phyloP scores from a whole-genome alignment of 2,329 filamentous ascomycete species.

The Achaetomium macrosporum region DNA sequence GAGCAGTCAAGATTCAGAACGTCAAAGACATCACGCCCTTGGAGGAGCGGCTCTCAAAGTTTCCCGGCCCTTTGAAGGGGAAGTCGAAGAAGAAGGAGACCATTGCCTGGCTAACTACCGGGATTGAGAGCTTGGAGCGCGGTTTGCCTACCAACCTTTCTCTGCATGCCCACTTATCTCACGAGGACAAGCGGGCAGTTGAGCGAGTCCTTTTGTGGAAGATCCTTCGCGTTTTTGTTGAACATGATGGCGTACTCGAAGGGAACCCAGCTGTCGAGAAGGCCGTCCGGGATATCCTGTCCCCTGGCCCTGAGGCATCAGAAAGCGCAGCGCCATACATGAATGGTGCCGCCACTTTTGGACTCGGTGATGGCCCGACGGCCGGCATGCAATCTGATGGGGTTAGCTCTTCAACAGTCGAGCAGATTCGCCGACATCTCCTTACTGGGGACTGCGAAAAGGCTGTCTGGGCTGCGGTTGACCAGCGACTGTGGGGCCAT shows the following conservation, averaged over 20 bases:
- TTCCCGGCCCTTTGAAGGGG: slow-evolving; percentile 81
- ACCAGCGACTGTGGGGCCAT: slow-evolving; percentile 92
- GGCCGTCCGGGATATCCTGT: slow-evolving; percentile 68
- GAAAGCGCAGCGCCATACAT: slow-evolving; percentile 25
- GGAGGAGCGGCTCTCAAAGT: slow-evolving; percentile 67
- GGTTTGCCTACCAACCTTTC: slow-evolving; percentile 44
- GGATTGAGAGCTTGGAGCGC: slow-evolving; percentile 68
- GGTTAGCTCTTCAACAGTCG: slow-evolving; percentile 62
- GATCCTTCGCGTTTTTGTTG: slow-evolving; percentile 71
- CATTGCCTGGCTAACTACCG: slow-evolving; percentile 68
- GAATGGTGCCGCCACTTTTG: slow-evolving; percentile 20
- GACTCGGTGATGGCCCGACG: slow-evolving; percentile 23
- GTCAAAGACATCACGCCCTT: slow-evolving; percentile 69
- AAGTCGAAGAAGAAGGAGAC: slow-evolving; percentile 97
- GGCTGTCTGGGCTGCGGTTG: slow-evolving; percentile 87
- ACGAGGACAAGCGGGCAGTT: slow-evolving; percentile 63
- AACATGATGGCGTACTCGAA: slow-evolving; percentile 78
- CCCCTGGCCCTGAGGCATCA: slow-evolving; percentile 45
- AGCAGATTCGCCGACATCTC: slow-evolving; percentile 66
- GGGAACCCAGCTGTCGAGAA: slow-evolving; percentile 65
- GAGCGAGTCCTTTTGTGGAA: slow-evolving; percentile 87
- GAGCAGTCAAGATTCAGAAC: slow-evolving; percentile 72
- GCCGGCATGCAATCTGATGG: slow-evolving; percentile 45
- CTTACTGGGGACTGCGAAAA: slow-evolving; percentile 80
- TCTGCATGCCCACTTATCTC: slow-evolving; percentile 46